These are phyloP conservation scores for Aspergillus intermedius DNA, from an alignment of 2,329 filamentous ascomycete genomes.

Conservation along the genomic window DNA sequence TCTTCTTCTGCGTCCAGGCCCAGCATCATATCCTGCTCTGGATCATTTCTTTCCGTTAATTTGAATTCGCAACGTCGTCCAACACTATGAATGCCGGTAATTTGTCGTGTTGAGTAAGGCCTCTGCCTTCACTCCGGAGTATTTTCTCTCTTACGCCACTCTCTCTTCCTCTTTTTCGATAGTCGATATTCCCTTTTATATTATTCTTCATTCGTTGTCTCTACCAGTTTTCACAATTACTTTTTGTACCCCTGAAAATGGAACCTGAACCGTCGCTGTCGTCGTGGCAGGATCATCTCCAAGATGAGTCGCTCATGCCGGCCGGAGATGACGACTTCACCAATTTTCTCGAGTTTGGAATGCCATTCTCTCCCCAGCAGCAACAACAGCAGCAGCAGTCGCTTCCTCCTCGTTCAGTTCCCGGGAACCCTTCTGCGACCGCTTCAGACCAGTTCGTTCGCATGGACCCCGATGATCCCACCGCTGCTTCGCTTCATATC, in stretches of 20 bases:
- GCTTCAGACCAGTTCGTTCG: conserved; percentile 18
- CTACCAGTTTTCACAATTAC: too few species aligned
- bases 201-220: too few species aligned
- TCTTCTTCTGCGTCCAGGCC: too few species aligned
- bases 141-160: too few species aligned
- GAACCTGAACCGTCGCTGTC: conserved; percentile 33
- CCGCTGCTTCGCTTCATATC: conserved; percentile 25
- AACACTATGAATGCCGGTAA: too few species aligned
- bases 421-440: conserved; percentile 15
- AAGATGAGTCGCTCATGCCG: conserved; percentile 34
- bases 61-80: too few species aligned
- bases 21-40: too few species aligned
- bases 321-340: conserved; percentile 43
- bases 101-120: too few species aligned
- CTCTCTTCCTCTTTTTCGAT: too few species aligned
- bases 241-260: conserved; percentile 18
- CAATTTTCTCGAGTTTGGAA: conserved; percentile 44
- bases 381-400: conserved; percentile 1
- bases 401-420: conserved; percentile 26
- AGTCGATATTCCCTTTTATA: too few species aligned
- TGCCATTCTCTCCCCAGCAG: conserved; percentile 31
- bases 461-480: conserved; percentile 22
- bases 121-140: too few species aligned
- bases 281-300: conserved; percentile 35
- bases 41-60: too few species aligned